Conservation (phyloP, 805 yeast species). For the Starmerella davenportii region DNA sequence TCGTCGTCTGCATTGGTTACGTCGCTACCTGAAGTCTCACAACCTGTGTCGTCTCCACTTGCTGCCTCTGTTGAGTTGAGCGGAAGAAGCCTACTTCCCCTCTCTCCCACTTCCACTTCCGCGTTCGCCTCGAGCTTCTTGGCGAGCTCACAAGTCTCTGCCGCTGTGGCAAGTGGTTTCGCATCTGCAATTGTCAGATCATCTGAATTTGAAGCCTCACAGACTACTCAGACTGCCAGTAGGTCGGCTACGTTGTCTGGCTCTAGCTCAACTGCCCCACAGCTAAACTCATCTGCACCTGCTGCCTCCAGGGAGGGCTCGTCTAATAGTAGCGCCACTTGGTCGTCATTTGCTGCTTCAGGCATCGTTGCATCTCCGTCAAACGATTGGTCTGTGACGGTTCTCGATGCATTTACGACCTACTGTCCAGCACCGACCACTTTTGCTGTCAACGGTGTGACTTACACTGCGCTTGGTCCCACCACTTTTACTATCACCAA, state of each 20-base stretch:
- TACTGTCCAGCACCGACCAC: conserved; percentile 56
- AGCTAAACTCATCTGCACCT: neutral
- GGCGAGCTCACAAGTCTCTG: too few species aligned
- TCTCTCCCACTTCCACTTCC: too few species aligned
- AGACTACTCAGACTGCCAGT: neutral
- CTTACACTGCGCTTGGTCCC: conserved; percentile 59
- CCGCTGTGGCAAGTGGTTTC: too few species aligned
- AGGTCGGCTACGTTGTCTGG: neutral
- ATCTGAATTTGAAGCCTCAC: neutral
- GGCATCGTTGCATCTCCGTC: neutral
- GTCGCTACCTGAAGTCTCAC: too few species aligned
- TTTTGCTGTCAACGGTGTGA: conserved; percentile 42
- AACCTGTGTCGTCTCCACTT: too few species aligned
- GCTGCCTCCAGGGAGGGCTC: neutral
- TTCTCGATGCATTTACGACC: conserved; percentile 16
- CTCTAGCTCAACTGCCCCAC: neutral
- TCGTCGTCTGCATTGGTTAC: too few species aligned
- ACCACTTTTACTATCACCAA: conserved; percentile 74
- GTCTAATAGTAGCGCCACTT: neutral
- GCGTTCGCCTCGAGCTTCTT: too few species aligned
- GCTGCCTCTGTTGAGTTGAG: too few species aligned
- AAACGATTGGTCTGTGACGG: neutral
- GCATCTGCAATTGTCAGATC: neutral
- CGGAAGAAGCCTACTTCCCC: too few species aligned
- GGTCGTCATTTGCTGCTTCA: neutral